Evolutionary conservation across 805 yeast species (phyloP).

Genomic region (Hanseniaspora meyeri): DNA sequence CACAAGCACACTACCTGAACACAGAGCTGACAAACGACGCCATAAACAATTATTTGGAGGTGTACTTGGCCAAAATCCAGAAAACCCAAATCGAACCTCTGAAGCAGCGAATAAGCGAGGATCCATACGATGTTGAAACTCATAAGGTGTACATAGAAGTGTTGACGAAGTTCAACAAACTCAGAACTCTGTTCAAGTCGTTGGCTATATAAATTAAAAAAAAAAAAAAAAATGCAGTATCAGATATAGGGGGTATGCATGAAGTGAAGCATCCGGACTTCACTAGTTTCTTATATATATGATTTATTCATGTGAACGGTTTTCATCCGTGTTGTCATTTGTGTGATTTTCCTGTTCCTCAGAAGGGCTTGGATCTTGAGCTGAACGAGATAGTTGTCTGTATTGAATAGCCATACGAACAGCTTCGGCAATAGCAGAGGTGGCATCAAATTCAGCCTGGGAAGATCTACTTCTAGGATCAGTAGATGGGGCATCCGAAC

Average conservation of each 20-base stretch:
- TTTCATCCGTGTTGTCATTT: neutral
- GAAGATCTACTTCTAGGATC: neutral
- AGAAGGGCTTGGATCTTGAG: neutral
- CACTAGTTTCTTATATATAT: neutral
- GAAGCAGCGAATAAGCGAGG: conserved; percentile 23
- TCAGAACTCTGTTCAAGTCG: neutral
- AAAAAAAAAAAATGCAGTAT: neutral
- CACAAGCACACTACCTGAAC: conserved; percentile 20
- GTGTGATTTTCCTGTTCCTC: neutral
- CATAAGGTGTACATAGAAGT: conserved; percentile 24
- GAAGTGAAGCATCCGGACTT: neutral
- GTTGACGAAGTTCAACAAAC: conserved; percentile 12
- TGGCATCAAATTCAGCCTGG: neutral
- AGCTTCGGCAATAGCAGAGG: conserved; percentile 4
- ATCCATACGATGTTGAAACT: conserved; percentile 15
- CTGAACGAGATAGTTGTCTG: neutral
- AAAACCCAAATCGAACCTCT: conserved; percentile 22
- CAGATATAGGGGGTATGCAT: neutral
- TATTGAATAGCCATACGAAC: conserved; percentile 8
- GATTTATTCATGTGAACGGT: neutral
- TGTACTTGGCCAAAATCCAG: conserved; percentile 28
- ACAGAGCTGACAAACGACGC: conserved; percentile 25
- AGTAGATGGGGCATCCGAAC: neutral
- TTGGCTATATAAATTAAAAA: neutral
- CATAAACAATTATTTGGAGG: conserved; percentile 28